Evolutionary conservation across 192 early-diverging fungal species (phyloP), one percentile per base, ranked within the genome.

Genomic region (Umbelopsis isabellina): DNA sequence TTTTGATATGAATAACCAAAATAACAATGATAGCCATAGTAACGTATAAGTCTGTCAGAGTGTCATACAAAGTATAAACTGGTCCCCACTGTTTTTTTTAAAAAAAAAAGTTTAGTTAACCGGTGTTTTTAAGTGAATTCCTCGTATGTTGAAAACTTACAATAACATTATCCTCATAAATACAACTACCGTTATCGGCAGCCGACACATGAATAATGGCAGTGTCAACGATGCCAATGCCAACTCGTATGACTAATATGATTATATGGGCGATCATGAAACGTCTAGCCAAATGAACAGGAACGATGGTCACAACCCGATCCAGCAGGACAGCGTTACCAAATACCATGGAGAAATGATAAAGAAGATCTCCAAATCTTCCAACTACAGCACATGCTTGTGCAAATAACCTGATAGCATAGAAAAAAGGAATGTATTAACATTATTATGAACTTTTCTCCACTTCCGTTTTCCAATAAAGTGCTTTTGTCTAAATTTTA

Each of bases 31-130:
- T 72, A 41, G 53, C 58, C 3, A 67, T 4, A 3, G 70, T 76
- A 2, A 72, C 70, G 33, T 76, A 76, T 1, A 76, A 18, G 64
- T 76, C 75, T 10, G 72, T 76, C 3, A 65, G 16, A 33, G 70
- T 68, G 65, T 76, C 75, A 10, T 58, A 50, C 21, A 76, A 64
- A 27, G 75, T 76, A 48, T 76, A 76, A 1, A 76, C 47, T 18
- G 75, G 66, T 10, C 75, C 67, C 72, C 72, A 74, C 72, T 74
- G 49, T 30, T 11, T 18, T 49, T 46, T n/a, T n/a, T n/a, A n/a
- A n/a, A n/a, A n/a, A 44, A 18, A 15, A 50, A 64, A 45, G 10
- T 23, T 27, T 49, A 65, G 41, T 53, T 48, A 52, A 52, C 48
- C 18, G 16, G 41, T 50, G 5, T 2, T 16, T 61, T 9, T 13